Conservation (phyloP, 352 stramenopile genomes). For the Pythium myriotylum region DNA sequence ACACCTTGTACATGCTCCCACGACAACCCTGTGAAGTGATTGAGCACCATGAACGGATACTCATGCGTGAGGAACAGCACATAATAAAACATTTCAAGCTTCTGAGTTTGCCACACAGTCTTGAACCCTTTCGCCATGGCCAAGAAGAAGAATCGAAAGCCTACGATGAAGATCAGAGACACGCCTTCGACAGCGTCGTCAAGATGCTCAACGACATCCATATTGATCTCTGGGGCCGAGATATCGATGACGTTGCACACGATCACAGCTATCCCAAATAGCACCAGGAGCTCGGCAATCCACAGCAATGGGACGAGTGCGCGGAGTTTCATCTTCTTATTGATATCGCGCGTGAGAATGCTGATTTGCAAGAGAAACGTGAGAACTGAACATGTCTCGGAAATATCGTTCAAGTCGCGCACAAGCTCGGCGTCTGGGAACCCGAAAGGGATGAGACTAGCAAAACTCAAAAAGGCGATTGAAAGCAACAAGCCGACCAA, state of each 20-base stretch:
- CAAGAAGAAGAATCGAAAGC: conserved; percentile 26
- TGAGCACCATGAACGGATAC: conserved; percentile 15
- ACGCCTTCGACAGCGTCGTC: conserved; percentile 13
- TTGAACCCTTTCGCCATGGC: conserved; percentile 9
- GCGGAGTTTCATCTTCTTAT: conserved; percentile 21
- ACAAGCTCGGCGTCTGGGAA: conserved; percentile 27
- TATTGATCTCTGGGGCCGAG: not conserved
- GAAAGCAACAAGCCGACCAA: conserved; percentile 21
- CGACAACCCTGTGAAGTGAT: not conserved
- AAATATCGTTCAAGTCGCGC: conserved; percentile 28
- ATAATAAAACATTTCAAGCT: conserved; percentile 18
- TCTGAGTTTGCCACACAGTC: conserved; percentile 3
- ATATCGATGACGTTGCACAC: conserved; percentile 18
- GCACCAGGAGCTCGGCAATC: conserved; percentile 14
- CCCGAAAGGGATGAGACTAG: conserved; percentile 27
- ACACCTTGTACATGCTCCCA: conserved; percentile 19
- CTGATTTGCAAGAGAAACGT: conserved; percentile 34
- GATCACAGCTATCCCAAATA: conserved; percentile 10
- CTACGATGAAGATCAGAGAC: conserved; percentile 23
- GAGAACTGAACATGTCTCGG: conserved; percentile 24
- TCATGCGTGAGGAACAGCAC: conserved; percentile 22
- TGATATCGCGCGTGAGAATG: conserved; percentile 27
- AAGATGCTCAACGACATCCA: conserved; percentile 1
- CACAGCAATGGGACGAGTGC: conserved; percentile 4
- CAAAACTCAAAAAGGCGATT: conserved; percentile 25